phyloP scores from a whole-genome alignment of 495 filamentous ascomycete species.

The Trichoderma reesei region DNA sequence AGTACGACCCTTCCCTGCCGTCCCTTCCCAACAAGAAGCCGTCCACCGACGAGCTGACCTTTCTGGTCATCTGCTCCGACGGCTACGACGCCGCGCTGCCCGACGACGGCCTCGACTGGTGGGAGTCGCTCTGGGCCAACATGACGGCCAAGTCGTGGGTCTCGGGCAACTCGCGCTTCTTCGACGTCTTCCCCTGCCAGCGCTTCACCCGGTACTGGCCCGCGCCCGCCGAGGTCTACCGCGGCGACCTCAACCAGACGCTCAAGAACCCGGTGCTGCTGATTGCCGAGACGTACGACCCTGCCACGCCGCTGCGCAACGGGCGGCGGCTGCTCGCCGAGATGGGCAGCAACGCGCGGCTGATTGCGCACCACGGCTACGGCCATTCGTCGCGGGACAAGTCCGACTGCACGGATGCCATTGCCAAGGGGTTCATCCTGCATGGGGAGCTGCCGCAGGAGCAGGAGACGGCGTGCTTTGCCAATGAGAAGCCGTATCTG shows the following conservation, averaged over 20 bases:
- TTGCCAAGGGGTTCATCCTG: constrained; percentile 29
- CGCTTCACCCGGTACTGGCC: constrained; percentile 36
- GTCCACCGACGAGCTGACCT: constrained; percentile 25
- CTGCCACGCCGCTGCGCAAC: constrained; percentile 38
- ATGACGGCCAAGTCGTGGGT: constrained; percentile 36
- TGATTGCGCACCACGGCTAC: constrained; percentile 38
- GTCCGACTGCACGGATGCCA: constrained; percentile 30
- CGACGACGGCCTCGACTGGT: constrained; percentile 31
- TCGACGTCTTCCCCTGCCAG: constrained; percentile 31
- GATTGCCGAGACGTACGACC: constrained; percentile 39
- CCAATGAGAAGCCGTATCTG: constrained; percentile 35
- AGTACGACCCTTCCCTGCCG: constrained; percentile 26
- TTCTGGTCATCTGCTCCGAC: constrained; percentile 35
- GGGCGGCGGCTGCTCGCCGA: constrained; percentile 30
- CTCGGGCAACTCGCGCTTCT: constrained; percentile 34
- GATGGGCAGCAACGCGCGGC: constrained; percentile 34
- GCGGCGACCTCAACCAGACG: constrained; percentile 31
- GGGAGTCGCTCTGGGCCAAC: constrained; percentile 31
- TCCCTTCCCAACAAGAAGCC: constrained; percentile 20
- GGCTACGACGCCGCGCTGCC: constrained; percentile 31
- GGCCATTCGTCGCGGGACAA: constrained; percentile 34
- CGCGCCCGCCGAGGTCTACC: constrained; percentile 32
- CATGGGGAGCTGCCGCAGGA: constrained; percentile 27
- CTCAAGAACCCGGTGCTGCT: constrained; percentile 33
- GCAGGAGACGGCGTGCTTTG: constrained; percentile 30